phyloP scores from a whole-genome alignment of 768 basidiomycete species.

The Rhodotorula toruloides region DNA sequence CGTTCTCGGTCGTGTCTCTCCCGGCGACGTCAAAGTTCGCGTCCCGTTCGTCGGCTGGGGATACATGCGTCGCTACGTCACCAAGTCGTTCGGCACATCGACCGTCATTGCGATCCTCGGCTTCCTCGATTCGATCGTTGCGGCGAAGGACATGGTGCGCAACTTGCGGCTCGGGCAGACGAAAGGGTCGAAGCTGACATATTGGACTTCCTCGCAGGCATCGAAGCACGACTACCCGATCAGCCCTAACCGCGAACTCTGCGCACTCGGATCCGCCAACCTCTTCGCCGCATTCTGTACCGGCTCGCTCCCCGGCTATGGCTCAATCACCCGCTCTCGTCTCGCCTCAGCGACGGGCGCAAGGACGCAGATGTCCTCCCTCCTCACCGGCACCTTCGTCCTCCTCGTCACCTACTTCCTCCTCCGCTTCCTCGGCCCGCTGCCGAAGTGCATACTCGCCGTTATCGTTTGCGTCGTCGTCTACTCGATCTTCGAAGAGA shows the following conservation, averaged over 20 bases:
- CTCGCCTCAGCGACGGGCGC: conserved; percentile 86
- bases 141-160: conserved; percentile 66
- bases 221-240: conserved; percentile 30
- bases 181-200: not conserved
- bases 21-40: conserved; percentile 60
- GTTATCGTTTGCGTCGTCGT: conserved; percentile 64
- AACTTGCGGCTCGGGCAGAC: not conserved
- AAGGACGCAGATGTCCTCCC: conserved; percentile 71
- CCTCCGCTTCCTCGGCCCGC: conserved; percentile 72
- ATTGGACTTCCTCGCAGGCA: not conserved
- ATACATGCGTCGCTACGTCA: conserved; percentile 4
- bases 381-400: conserved; percentile 33
- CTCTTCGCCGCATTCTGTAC: conserved; percentile 65
- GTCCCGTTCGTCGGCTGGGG: conserved; percentile 53
- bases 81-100: conserved; percentile 22
- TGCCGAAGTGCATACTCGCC: conserved; percentile 87
- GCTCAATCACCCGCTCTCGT: conserved; percentile 84
- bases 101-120: conserved; percentile 78
- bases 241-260: conserved; percentile 85
- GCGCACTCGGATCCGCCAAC: conserved; percentile 61
- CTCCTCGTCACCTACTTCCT: conserved; percentile 83
- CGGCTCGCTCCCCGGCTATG: conserved; percentile 85
- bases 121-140: conserved; percentile 89
- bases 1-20: conserved; percentile 72
- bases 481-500: conserved; percentile 62